Conservation (phyloP, 1,139 yeast species). For the Yamadazyma atmosphaerica region DNA sequence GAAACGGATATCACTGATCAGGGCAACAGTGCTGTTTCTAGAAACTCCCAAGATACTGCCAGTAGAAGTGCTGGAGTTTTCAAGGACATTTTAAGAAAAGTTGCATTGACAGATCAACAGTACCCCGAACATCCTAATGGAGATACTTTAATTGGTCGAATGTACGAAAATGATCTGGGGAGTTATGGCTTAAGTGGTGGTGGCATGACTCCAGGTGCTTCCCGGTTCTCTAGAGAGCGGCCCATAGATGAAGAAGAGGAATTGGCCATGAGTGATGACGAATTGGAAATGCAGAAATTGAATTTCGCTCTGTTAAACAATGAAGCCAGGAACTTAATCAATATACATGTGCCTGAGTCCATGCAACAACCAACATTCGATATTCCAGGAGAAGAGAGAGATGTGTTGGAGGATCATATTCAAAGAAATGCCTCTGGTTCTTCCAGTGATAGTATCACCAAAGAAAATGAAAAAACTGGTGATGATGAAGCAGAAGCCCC, state of each 20-base stretch:
- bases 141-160: constrained; percentile 43
- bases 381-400: background rate
- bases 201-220: constrained; percentile 46
- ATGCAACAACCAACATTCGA: constrained; percentile 12
- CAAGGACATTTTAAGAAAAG: constrained; percentile 35
- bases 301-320: constrained; percentile 36
- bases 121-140: constrained; percentile 25
- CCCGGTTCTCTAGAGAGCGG: constrained; percentile 20
- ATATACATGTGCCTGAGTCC: constrained; percentile 35
- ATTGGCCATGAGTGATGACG: constrained; percentile 20
- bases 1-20: constrained; percentile 26
- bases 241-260: constrained; percentile 22
- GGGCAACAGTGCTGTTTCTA: constrained; percentile 10
- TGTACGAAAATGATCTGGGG: constrained; percentile 27
- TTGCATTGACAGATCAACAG: constrained; percentile 36
- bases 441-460: constrained; percentile 15
- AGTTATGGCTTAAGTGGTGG: constrained; percentile 38
- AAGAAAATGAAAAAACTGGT: constrained; percentile 7
- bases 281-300: constrained; percentile 36
- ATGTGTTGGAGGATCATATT: constrained; percentile 1
- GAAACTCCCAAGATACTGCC: constrained; percentile 6
- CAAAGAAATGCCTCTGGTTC: constrained; percentile 10
- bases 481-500: no score
- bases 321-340: constrained; percentile 43
- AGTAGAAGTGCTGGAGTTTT: constrained; percentile 20